Conservation (phyloP, 2,329 filamentous ascomycete genomes). For the Penicillium expansum region DNA sequence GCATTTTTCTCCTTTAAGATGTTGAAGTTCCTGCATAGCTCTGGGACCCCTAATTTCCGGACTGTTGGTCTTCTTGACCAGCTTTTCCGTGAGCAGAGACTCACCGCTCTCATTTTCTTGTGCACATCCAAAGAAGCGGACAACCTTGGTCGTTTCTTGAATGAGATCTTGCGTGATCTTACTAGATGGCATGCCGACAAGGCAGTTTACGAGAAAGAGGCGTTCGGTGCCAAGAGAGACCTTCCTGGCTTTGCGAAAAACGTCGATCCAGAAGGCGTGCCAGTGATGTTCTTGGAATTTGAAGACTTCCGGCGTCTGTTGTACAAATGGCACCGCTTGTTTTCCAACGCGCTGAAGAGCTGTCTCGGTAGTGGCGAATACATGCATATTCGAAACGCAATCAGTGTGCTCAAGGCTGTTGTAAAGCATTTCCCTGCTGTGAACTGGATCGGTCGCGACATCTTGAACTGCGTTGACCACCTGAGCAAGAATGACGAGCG, state of each 20-base stretch:
- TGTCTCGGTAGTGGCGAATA: slow-evolving; percentile 84
- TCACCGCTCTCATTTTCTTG: slow-evolving; percentile 80
- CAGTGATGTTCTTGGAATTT: slow-evolving; percentile 71
- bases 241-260: slow-evolving; percentile 76
- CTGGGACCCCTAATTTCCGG: slow-evolving; percentile 80
- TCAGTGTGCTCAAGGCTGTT: slow-evolving; percentile 79
- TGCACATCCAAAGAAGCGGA: slow-evolving; percentile 89
- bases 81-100: slow-evolving; percentile 76
- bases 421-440: slow-evolving; percentile 82
- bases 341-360: slow-evolving; percentile 74
- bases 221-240: slow-evolving; percentile 62
- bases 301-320: slow-evolving; percentile 82
- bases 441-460: slow-evolving; percentile 72
- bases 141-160: slow-evolving; percentile 87
- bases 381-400: slow-evolving; percentile 97
- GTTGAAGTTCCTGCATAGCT: slow-evolving; percentile 81
- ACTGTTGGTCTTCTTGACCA: slow-evolving; percentile 79
- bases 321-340: slow-evolving; percentile 84
- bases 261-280: slow-evolving; percentile 68
- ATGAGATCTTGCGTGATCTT: slow-evolving; percentile 75
- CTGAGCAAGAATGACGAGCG: slow-evolving; percentile 46
- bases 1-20: slow-evolving; percentile 86
- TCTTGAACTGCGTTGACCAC: slow-evolving; percentile 43
- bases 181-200: slow-evolving; percentile 80
- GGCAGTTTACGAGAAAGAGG: slow-evolving; percentile 75